Conservation (phyloP, 495 filamentous ascomycete species). For the Sabuloglossum arenarium region DNA sequence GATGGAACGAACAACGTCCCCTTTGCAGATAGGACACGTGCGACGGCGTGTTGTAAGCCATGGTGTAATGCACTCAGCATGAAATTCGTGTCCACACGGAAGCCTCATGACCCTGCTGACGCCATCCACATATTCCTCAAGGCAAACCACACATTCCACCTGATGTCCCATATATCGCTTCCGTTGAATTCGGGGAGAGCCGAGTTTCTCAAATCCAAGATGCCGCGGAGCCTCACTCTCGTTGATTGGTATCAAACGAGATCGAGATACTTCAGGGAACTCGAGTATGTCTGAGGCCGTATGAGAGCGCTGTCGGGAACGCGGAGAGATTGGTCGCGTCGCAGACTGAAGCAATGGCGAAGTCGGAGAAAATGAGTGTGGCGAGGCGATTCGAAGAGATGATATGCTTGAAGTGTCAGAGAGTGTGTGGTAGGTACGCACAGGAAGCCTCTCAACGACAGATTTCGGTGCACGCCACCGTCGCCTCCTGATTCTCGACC, state of each 20-base stretch:
- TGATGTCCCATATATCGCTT: conserved; percentile 73
- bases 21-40: conserved; percentile 96
- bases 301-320: conserved; percentile 39
- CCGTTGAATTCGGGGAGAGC: conserved; percentile 29
- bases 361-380: conserved; percentile 40
- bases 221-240: conserved; percentile 27
- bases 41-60: conserved; percentile 89
- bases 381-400: conserved; percentile 31
- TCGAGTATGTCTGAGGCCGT: conserved; percentile 39
- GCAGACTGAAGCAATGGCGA: conserved; percentile 46
- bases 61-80: conserved; percentile 97
- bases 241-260: conserved; percentile 9
- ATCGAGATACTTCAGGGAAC: not conserved
- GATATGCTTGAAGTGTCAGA: conserved; percentile 33
- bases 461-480: conserved; percentile 94
- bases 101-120: conserved; percentile 91
- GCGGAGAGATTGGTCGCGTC: conserved; percentile 18
- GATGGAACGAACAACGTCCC: conserved; percentile 55
- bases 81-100: conserved; percentile 97
- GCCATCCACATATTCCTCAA: conserved; percentile 93
- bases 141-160: conserved; percentile 88
- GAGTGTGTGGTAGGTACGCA: conserved; percentile 82
- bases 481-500: conserved; percentile 72
- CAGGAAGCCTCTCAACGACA: conserved; percentile 83
- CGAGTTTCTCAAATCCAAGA: conserved; percentile 43